Evolutionary conservation across 2,329 filamentous ascomycete genomes (phyloP).

Genomic region (Davidsoniella eucalypti): DNA sequence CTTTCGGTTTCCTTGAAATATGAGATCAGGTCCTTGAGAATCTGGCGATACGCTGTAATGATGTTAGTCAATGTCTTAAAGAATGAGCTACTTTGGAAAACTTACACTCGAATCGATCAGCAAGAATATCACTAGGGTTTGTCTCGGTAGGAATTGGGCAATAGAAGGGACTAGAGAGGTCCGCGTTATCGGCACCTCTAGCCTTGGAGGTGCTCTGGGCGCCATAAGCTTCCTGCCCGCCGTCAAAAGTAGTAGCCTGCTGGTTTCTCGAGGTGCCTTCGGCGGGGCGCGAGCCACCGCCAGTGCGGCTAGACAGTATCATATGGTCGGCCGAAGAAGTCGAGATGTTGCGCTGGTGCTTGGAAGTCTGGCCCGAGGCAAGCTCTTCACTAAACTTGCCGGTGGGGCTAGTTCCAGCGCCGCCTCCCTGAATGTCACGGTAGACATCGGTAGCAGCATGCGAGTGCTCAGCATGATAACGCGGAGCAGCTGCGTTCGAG

Average conservation of each 20-base stretch:
- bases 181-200: neutral
- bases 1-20: constrained; percentile 88
- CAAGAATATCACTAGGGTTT: constrained; percentile 74
- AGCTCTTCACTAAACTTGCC: constrained; percentile 4
- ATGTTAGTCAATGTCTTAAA: constrained; percentile 4
- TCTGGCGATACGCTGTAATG: constrained; percentile 69
- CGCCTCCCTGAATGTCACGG: constrained; percentile 1
- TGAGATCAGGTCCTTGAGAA: constrained; percentile 82
- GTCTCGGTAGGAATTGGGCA: constrained; percentile 79
- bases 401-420: neutral
- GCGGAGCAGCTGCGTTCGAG: neutral
- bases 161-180: constrained; percentile 58
- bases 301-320: constrained; percentile 9
- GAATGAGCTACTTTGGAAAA: constrained; percentile 5
- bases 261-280: constrained; percentile 6
- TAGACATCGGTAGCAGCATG: constrained; percentile 2
- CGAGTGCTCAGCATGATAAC: constrained; percentile 5
- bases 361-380: neutral
- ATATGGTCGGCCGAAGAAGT: constrained; percentile 11
- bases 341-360: constrained; percentile 6
- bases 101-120: constrained; percentile 76
- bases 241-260: neutral
- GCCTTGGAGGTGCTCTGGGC: neutral
- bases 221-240: neutral
- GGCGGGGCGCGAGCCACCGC: constrained; percentile 2